phyloP scores from a whole-genome alignment of 495 filamentous ascomycete genomes.

The Tuber magnatum region DNA sequence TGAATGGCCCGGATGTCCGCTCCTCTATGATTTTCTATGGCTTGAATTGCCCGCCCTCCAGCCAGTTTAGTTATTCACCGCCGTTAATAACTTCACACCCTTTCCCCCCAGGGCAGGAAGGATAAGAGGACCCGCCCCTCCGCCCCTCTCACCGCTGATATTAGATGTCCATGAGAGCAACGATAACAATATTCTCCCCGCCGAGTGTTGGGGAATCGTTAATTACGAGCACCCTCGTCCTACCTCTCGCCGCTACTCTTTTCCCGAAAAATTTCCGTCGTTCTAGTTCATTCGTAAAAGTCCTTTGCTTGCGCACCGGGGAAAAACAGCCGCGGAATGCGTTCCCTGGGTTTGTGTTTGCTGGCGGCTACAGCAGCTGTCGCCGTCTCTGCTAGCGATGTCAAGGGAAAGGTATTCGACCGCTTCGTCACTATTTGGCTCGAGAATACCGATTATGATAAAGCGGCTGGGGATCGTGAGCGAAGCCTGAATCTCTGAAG shows the following conservation, averaged over 20 bases:
- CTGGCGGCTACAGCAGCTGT: conserved; percentile 37
- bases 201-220: not conserved
- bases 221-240: not conserved
- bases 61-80: not conserved
- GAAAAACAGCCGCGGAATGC: not conserved
- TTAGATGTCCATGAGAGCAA: not conserved
- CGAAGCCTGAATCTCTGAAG: conserved; percentile 7
- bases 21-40: not conserved
- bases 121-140: not conserved
- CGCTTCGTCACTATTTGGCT: conserved; percentile 63
- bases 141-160: not conserved
- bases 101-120: not conserved
- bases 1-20: not conserved
- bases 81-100: not conserved
- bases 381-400: conserved; percentile 24
- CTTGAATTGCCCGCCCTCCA: not conserved
- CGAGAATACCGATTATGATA: conserved; percentile 59
- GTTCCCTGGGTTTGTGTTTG: not conserved
- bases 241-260: not conserved
- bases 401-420: conserved; percentile 60
- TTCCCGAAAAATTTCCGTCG: not conserved
- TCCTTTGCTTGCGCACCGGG: not conserved
- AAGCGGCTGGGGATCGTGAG: conserved; percentile 37
- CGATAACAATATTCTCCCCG: not conserved
- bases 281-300: not conserved